Evolutionary conservation across 495 filamentous ascomycete species (phyloP), one percentile per base, ranked within the genome.

Genomic region (Penicillium pulvis): DNA sequence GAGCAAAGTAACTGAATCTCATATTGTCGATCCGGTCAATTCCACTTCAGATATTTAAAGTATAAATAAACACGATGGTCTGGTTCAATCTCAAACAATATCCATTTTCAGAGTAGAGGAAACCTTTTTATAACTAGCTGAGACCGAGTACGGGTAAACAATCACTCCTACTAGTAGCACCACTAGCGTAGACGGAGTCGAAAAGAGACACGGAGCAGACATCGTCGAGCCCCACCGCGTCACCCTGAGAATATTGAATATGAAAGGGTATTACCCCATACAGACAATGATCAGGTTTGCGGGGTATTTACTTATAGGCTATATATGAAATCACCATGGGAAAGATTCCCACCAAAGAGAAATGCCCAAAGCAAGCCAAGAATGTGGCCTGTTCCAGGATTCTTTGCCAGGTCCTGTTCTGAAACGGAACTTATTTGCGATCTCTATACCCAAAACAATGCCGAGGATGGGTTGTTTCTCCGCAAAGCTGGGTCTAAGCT

Each of bases 1-100:
- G 36, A 60, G 55, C 56, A 58, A 60, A 47, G 23, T 54, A 46
- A 23, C 56, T 57, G 23, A 75, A 49, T 59, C 62, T 75, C 70
- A 75, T 74, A n/a, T 55, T 58, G 23, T 16, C 20, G 20, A 23
- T 23, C 20, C 20, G 20, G 20, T 23, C 19, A 51, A 28, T 28
- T 28, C 28, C 39, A 23, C 30, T 35, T 4, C 9, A 53, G 36
- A 44, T 54, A 54, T 44, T 20, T 12, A 4, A 17, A 12, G 10
- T 11, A 9, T 36, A 36, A 12, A 14, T 9, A 14, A 14, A 12
- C 33, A 14, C 33, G 10, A 41, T 28, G 6, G 23, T 56, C 24
- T 33, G 23, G 31, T n/a, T 12, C n/a, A 17, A 20, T 9, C 42
- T 20, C n/a, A 23, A 45, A 45, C 1, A 45, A 24, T 20, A 14